Percentiles rank a stretch among this genome's conserved stretches.
Evolutionary conservation across 352 stramenopile genomes (phyloP).

Genomic region (Phytophthora ramorum): DNA sequence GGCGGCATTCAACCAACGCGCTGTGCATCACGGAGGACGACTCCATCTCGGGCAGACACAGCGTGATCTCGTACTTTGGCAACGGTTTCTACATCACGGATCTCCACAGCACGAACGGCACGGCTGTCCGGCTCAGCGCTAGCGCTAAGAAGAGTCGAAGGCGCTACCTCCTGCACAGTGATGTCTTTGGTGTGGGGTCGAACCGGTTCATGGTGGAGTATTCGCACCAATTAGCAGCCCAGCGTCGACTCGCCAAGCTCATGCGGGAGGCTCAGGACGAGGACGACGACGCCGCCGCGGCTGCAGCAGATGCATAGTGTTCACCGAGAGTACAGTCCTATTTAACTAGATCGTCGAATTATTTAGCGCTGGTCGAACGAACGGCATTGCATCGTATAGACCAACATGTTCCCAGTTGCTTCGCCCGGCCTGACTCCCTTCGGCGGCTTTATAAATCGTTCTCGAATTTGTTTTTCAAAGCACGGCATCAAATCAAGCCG

Average conservation of each 20-base stretch:
- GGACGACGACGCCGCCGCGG: conserved; percentile 20
- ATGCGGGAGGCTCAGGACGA: conserved; percentile 32
- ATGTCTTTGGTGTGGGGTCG: conserved; percentile 86
- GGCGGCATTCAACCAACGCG: conserved; percentile 74
- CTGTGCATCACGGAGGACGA: conserved; percentile 85
- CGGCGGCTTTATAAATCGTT: too few relatives aligned
- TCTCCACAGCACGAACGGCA: conserved; percentile 85
- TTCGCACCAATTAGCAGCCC: conserved; percentile 60
- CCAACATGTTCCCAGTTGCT: not conserved
- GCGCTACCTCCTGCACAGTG: conserved; percentile 72
- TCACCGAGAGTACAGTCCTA: conserved; percentile 16
- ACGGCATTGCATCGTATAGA: not conserved
- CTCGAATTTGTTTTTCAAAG: too few relatives aligned
- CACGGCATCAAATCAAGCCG: too few relatives aligned
- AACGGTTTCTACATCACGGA: conserved; percentile 90
- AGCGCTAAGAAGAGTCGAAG: conserved; percentile 65
- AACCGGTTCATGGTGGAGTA: conserved; percentile 89
- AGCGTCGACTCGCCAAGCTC: conserved; percentile 33
- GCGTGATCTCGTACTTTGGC: conserved; percentile 72
- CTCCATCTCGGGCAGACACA: conserved; percentile 81
- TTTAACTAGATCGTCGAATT: conserved; percentile 29
- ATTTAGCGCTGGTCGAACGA: conserved; percentile 23
- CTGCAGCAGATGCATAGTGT: conserved; percentile 24
- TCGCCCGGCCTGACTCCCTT: too few relatives aligned
- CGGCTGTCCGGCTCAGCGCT: conserved; percentile 72